Percentiles rank a stretch among this genome's conserved stretches.
Conservation (phyloP, 2,329 filamentous ascomycete species). For the Rutstroemia sp. region DNA sequence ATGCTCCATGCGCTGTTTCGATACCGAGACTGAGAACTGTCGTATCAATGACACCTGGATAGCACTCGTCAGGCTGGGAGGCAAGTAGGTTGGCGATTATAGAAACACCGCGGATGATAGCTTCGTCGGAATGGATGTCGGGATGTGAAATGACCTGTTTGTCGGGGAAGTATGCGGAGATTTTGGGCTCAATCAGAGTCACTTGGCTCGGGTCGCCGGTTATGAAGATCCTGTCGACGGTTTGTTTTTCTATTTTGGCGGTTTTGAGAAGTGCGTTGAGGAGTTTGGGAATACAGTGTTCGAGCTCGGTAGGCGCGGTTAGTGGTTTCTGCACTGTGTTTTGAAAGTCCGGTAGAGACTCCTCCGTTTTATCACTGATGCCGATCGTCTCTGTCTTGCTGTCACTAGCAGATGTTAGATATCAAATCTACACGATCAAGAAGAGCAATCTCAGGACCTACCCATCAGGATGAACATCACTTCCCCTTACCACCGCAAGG, state of each 20-base stretch:
- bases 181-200: slow-evolving; percentile 6
- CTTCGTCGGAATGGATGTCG: slow-evolving; percentile 2
- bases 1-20: slow-evolving; percentile 5
- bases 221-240: slow-evolving; percentile 12
- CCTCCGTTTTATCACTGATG: neutral
- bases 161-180: slow-evolving; percentile 1
- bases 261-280: slow-evolving; percentile 8
- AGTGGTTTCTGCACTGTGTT: neutral
- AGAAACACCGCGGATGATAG: neutral
- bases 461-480: neutral
- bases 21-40: slow-evolving; percentile 4
- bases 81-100: neutral
- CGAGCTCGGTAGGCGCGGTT: neutral
- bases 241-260: slow-evolving; percentile 5
- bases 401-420: neutral
- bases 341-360: neutral
- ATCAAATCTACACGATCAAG: neutral
- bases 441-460: neutral
- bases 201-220: slow-evolving; percentile 7
- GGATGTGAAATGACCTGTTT: neutral
- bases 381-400: neutral
- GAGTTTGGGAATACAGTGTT: neutral
- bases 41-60: neutral
- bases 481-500: neutral
- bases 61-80: neutral